phyloP scores from a whole-genome alignment of 2,329 filamentous ascomycete genomes.

The Didymella keratinophila region DNA sequence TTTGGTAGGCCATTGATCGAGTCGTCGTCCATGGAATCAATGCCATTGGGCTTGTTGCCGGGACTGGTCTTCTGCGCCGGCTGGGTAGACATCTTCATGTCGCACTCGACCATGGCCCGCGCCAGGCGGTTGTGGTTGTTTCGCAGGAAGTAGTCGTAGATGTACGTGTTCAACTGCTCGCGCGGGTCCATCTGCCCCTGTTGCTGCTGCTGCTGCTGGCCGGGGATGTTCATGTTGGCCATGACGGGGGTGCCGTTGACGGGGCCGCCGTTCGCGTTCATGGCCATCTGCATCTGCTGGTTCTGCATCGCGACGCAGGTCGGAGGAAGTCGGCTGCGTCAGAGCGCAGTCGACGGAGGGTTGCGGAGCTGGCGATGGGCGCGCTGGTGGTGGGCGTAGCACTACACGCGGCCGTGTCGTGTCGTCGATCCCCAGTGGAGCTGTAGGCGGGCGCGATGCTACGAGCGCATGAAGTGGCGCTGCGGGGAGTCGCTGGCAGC shows the following conservation, averaged over 20 bases:
- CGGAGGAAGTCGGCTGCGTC: constrained; percentile 24
- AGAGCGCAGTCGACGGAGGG: constrained; percentile 13
- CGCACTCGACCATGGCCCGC: constrained; percentile 62
- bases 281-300: constrained; percentile 71
- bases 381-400: constrained; percentile 3
- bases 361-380: constrained; percentile 2
- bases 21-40: constrained; percentile 81
- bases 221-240: constrained; percentile 59
- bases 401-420: constrained; percentile 9
- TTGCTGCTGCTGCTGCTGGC: constrained; percentile 49
- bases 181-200: constrained; percentile 46
- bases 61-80: constrained; percentile 69
- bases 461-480: constrained; percentile 29
- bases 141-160: constrained; percentile 90
- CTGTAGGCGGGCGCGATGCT: constrained; percentile 14
- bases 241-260: constrained; percentile 73
- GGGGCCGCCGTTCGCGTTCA: constrained; percentile 68
- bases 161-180: constrained; percentile 80
- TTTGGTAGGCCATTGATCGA: constrained; percentile 84
- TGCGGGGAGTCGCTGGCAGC: constrained; percentile 21
- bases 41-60: constrained; percentile 69
- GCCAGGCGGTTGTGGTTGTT: constrained; percentile 86
- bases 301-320: constrained; percentile 47
- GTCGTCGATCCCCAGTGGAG: constrained; percentile 7
- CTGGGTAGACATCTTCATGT: constrained; percentile 65